A percentile compares a stretch with the other conserved stretches of the same genome.
Conservation (phyloP, 257 asterid species). For the Solanum commersonii region DNA sequence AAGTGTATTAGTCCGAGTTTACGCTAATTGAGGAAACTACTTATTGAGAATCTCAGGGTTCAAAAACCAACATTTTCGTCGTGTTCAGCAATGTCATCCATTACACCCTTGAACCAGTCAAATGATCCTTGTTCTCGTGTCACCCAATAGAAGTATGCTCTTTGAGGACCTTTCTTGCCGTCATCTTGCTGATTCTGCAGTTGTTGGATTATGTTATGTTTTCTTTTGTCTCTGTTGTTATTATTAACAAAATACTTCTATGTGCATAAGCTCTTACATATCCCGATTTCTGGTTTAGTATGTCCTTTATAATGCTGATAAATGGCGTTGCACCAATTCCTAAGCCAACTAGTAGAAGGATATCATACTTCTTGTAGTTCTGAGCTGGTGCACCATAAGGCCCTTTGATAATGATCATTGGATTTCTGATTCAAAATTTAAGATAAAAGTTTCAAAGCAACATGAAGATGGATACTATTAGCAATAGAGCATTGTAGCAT, state of each 20-base stretch:
- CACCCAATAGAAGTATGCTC: conserved; percentile 94
- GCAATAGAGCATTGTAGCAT: conserved; percentile 6
- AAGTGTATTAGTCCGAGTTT: not conserved
- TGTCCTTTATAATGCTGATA: conserved; percentile 75
- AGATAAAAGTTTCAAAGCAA: not conserved
- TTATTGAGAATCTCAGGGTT: not conserved
- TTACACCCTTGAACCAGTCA: conserved; percentile 94
- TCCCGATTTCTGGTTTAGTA: conserved; percentile 36
- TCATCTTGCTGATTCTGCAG: conserved; percentile 19
- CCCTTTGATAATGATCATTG: conserved; percentile 61
- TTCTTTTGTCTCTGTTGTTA: not conserved
- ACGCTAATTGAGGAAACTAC: not conserved
- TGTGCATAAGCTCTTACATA: conserved; percentile 23
- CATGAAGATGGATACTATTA: not conserved
- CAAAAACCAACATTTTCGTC: conserved; percentile 46
- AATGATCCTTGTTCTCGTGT: conserved; percentile 94
- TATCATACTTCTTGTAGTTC: conserved; percentile 73
- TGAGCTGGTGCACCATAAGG: conserved; percentile 97
- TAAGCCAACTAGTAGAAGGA: conserved; percentile 72
- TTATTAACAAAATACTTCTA: not conserved
- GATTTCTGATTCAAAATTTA: conserved; percentile 34
- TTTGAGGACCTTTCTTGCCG: conserved; percentile 28
- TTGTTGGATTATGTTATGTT: not conserved
- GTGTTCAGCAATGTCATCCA: conserved; percentile 87
- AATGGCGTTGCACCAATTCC: conserved; percentile 98